phyloP scores from a whole-genome alignment of 2,329 filamentous ascomycete species.

The Mycogone perniciosa region DNA sequence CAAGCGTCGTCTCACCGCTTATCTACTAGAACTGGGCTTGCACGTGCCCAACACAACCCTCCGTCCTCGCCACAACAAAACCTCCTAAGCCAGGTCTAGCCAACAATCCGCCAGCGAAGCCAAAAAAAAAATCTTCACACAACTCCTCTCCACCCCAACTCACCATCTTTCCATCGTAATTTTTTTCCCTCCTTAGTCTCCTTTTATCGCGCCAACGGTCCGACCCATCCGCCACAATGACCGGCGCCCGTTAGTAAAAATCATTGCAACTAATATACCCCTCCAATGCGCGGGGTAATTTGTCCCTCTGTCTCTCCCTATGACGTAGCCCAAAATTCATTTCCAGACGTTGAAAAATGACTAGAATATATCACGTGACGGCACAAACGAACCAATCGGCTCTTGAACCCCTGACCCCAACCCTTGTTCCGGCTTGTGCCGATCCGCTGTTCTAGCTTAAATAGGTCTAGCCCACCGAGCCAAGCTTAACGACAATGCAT shows the following conservation, averaged over 20 bases:
- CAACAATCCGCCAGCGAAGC: too few species aligned
- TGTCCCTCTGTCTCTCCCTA: background rate
- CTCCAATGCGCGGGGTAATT: slow-evolving; percentile 11
- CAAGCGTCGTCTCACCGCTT: too few species aligned
- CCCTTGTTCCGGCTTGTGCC: slow-evolving; percentile 12
- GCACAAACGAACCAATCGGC: slow-evolving; percentile 8
- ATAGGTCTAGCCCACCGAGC: slow-evolving; percentile 5
- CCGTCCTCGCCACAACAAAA: too few species aligned
- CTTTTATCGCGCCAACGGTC: background rate
- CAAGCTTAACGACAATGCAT: slow-evolving; percentile 9
- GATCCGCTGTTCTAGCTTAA: slow-evolving; percentile 4
- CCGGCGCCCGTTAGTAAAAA: background rate
- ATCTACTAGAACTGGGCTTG: too few species aligned
- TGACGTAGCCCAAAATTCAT: background rate
- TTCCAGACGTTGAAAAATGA: background rate
- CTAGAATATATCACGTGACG: slow-evolving; percentile 4
- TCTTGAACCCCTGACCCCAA: slow-evolving; percentile 1
- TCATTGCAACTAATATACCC: background rate
- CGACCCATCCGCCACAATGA: background rate
- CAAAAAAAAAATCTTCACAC: too few species aligned
- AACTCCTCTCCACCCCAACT: too few species aligned
- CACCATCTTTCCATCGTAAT: too few species aligned
- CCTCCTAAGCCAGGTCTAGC: too few species aligned
- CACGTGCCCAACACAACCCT: too few species aligned
- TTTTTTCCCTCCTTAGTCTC: too few species aligned